Percentiles rank a stretch among this genome's conserved stretches.
phyloP scores from a whole-genome alignment of 768 basidiomycete species.

The Trametopsis cervina region DNA sequence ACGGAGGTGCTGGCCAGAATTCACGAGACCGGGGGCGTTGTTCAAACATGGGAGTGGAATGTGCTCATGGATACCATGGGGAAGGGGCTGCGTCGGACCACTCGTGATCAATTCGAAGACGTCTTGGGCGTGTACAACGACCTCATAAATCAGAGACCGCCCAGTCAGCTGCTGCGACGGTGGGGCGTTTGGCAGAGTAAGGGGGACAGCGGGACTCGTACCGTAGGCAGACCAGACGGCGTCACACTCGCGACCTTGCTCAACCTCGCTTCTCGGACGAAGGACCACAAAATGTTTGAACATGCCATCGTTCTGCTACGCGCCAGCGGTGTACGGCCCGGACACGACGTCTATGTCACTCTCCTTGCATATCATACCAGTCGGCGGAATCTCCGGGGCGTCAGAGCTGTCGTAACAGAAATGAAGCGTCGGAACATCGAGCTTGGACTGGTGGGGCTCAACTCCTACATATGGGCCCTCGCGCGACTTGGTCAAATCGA shows the following conservation, averaged over 20 bases:
- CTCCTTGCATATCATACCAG: constrained; percentile 49
- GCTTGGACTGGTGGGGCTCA: constrained; percentile 60
- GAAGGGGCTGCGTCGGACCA: constrained; percentile 55
- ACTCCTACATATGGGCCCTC: constrained; percentile 67
- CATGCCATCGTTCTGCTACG: constrained; percentile 49
- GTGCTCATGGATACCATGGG: constrained; percentile 62
- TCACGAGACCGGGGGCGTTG: constrained; percentile 42
- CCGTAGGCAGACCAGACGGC: constrained; percentile 43
- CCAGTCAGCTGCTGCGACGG: constrained; percentile 23
- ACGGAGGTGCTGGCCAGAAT: constrained; percentile 61
- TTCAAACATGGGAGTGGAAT: constrained; percentile 73
- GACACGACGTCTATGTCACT: constrained; percentile 55
- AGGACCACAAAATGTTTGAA: constrained; percentile 33
- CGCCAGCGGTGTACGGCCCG: constrained; percentile 47
- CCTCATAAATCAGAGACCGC: constrained; percentile 40
- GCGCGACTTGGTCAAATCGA: constrained; percentile 45
- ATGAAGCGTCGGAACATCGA: constrained; percentile 45
- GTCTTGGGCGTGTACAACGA: constrained; percentile 57
- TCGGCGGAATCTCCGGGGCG: constrained; percentile 39
- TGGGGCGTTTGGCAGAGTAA: background rate
- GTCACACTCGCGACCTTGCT: constrained; percentile 66
- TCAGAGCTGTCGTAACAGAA: constrained; percentile 47
- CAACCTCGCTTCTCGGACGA: constrained; percentile 51
- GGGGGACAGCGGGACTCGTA: background rate
- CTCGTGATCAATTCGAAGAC: constrained; percentile 48